Evolutionary conservation across 2,329 filamentous ascomycete genomes (phyloP), one percentile per base, ranked within the genome.

Genomic region (Aspergillus luchuensis): DNA sequence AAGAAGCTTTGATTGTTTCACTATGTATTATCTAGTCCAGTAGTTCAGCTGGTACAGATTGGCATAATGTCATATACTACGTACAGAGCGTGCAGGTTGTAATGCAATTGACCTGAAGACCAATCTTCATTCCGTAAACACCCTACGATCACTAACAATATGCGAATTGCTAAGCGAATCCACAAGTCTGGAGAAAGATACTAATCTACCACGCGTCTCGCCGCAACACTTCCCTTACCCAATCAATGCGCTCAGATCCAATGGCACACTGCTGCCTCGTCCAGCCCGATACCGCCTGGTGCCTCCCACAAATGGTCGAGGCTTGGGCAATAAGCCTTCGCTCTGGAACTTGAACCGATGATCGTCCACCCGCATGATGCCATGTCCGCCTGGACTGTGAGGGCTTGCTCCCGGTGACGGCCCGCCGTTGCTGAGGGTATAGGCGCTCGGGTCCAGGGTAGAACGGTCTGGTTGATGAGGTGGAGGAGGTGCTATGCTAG

Each of bases 191-290:
- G 30, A 50, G 45, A 49, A 25, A 13, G 8, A 23, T 15, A 15
- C 41, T 45, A 49, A 49, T 30, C 23, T 47, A 11, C 45, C 45
- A 30, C 13, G 15, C 13, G 45, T 13, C 25, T 49, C 45, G 11
- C 11, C 2, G 13, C 23, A n/a, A 17, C 15, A 17, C 45, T 8
- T 11, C 33, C 10, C 11, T 59, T 62, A 77, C 25, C 72, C 71
- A 60, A 67, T 67, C 64, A 77, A 67, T 50, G 72, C 71, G 59
- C 65, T 86, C 72, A 99, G 77, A 80, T 98, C 91, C 69, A 98
- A 80, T 30, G 95, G 95, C 67, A 98, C 93, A 80, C 91, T 97
- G 79, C 92, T 97, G 33, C 92, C 94, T 72, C 94, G 86, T 8
- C 95, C 95, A 38, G 95, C 95, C 64, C 94, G 84, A 77, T 98